These are phyloP conservation scores for Thelonectria discophora DNA, from an alignment of 2,329 filamentous ascomycete genomes.

Conservation along the genomic window DNA sequence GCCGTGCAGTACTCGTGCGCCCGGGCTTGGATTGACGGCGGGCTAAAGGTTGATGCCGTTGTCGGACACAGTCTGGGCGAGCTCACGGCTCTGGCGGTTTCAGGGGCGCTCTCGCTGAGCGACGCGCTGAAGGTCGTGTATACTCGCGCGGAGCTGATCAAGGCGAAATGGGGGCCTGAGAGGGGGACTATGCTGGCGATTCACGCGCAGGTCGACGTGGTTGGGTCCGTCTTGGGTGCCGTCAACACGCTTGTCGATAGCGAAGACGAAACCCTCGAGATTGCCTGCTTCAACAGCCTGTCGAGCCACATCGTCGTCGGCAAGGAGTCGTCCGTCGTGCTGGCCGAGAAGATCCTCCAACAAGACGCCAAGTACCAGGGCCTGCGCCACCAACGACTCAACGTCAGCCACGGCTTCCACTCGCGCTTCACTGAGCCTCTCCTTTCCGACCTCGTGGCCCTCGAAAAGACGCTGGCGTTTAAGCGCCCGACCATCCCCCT, in stretches of 20 bases:
- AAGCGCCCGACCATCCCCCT: constrained; percentile 23
- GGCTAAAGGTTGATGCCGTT: constrained; percentile 23
- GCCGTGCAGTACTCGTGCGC: constrained; percentile 35
- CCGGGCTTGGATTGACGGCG: constrained; percentile 34
- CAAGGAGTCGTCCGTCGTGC: constrained; percentile 1
- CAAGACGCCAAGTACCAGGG: constrained; percentile 20
- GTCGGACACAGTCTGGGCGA: constrained; percentile 53
- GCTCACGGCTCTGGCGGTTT: constrained; percentile 48
- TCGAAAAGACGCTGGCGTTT: constrained; percentile 18
- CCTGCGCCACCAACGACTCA: constrained; percentile 22
- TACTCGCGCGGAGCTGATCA: constrained; percentile 45
- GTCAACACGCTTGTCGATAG: constrained; percentile 5
- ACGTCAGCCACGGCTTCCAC: constrained; percentile 31
- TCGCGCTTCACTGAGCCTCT: constrained; percentile 27
- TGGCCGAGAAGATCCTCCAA: constrained; percentile 16
- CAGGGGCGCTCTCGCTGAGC: constrained; percentile 43
- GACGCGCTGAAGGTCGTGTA: constrained; percentile 45
- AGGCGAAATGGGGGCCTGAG: constrained; percentile 46
- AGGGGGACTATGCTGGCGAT: constrained; percentile 48
- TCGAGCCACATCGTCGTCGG: constrained; percentile 28
- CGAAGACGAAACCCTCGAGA: constrained; percentile 24
- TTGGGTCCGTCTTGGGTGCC: constrained; percentile 20
- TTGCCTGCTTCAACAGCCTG: constrained; percentile 31
- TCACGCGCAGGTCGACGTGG: constrained; percentile 25
- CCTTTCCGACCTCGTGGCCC: constrained; percentile 9